Percentiles rank a stretch among this genome's conserved stretches.
Evolutionary conservation across 768 basidiomycete genomes (phyloP).

Genomic region (Tremella fuciformis): DNA sequence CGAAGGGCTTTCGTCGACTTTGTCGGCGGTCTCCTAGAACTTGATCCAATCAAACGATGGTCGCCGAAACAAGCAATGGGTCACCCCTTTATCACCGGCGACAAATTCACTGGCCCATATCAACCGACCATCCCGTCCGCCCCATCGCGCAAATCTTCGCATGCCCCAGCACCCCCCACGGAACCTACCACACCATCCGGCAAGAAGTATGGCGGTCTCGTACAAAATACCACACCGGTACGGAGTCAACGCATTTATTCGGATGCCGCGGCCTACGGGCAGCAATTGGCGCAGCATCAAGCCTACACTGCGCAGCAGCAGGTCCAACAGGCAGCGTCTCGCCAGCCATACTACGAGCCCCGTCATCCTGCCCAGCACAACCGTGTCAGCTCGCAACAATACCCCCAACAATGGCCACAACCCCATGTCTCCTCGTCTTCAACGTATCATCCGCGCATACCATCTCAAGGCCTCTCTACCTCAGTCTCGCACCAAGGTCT

Average conservation of each 20-base stretch:
- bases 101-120: slow-evolving; percentile 67
- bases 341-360: slow-evolving; percentile 53
- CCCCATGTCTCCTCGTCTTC: slow-evolving; percentile 13
- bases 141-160: slow-evolving; percentile 13
- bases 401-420: slow-evolving; percentile 22
- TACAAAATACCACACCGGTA: slow-evolving; percentile 68
- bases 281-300: slow-evolving; percentile 91
- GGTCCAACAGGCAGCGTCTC: slow-evolving; percentile 23
- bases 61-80: slow-evolving; percentile 91
- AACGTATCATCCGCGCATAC: slow-evolving; percentile 39
- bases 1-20: slow-evolving; percentile 96
- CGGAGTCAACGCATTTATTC: slow-evolving; percentile 81
- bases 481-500: slow-evolving; percentile 26
- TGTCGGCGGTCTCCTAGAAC: slow-evolving; percentile 84
- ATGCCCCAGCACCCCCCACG: not conserved
- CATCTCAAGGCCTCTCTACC: slow-evolving; percentile 32
- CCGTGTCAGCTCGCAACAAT: not conserved
- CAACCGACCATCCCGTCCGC: not conserved
- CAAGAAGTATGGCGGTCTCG: slow-evolving; percentile 74
- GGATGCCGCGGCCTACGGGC: slow-evolving; percentile 90
- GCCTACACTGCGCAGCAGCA: slow-evolving; percentile 84
- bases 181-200: slow-evolving; percentile 20
- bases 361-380: slow-evolving; percentile 21
- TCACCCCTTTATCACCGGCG: slow-evolving; percentile 97
- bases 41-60: slow-evolving; percentile 95